These are phyloP conservation scores for Polygonum maritimum DNA, from an alignment of 148 eudicot species.

Conservation along the genomic window DNA sequence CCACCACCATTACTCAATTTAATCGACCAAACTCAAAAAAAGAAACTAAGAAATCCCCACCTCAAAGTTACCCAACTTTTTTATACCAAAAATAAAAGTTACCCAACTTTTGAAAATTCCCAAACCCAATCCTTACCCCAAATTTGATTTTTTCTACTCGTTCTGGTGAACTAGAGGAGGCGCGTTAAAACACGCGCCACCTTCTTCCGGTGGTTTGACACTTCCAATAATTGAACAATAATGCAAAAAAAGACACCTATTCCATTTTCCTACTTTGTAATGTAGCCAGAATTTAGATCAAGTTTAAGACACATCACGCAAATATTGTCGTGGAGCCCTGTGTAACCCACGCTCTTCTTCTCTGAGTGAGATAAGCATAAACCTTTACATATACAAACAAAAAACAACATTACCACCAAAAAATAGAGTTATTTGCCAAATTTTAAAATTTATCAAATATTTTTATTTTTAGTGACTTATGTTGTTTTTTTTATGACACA, in stretches of 20 bases:
- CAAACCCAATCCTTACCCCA: neutral
- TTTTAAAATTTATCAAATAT: no score
- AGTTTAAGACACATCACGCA: neutral
- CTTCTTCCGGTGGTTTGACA: neutral
- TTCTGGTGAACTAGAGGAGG: no score
- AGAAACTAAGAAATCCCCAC: neutral
- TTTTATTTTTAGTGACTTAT: no score
- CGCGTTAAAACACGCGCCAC: neutral
- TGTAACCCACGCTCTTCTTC: neutral
- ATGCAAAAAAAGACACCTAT: neutral
- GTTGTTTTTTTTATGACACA: no score
- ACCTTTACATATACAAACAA: neutral
- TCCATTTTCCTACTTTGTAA: neutral
- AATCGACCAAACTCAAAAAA: neutral
- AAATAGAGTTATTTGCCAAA: no score
- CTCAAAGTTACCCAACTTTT: neutral
- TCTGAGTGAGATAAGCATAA: neutral
- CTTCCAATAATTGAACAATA: neutral
- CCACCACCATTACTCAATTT: neutral
- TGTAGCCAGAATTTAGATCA: neutral
- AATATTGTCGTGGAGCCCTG: no score
- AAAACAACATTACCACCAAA: neutral
- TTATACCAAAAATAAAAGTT: neutral
- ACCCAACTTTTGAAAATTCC: neutral
- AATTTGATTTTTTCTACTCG: neutral